Evolutionary conservation across 2,329 filamentous ascomycete genomes (phyloP).

Genomic region (Aspergillus candidus): DNA sequence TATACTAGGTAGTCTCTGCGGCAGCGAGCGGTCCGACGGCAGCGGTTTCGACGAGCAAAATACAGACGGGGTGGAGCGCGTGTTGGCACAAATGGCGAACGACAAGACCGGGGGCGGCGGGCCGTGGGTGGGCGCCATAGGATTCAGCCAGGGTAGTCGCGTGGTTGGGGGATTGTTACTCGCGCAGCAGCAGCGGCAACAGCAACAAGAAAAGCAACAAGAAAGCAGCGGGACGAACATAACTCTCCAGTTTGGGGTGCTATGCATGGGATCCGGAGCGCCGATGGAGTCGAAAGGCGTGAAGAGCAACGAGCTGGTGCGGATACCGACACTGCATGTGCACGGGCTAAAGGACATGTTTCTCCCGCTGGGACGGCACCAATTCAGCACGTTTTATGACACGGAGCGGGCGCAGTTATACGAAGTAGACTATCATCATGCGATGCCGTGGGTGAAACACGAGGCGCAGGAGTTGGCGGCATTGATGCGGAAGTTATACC

Average conservation of each 20-base stretch:
- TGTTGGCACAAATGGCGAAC: slow-evolving; percentile 14
- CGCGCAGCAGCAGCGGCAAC: slow-evolving; percentile 15
- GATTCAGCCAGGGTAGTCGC: slow-evolving; percentile 18
- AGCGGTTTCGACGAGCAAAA: slow-evolving; percentile 14
- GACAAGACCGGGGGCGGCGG: slow-evolving; percentile 2
- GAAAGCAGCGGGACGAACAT: too few relatives aligned
- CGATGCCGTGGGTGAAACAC: slow-evolving; percentile 19
- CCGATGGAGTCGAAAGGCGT: slow-evolving; percentile 16
- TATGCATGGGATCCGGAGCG: slow-evolving; percentile 15
- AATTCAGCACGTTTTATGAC: slow-evolving; percentile 13
- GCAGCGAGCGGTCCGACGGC: slow-evolving; percentile 10
- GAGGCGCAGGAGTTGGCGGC: slow-evolving; percentile 14
- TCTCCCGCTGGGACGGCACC: slow-evolving; percentile 11
- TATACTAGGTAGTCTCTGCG: background rate
- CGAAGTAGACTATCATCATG: slow-evolving; percentile 20
- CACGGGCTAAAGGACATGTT: slow-evolving; percentile 18
- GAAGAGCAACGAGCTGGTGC: background rate
- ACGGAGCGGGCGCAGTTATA: slow-evolving; percentile 5
- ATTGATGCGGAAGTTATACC: slow-evolving; percentile 10
- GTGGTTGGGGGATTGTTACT: slow-evolving; percentile 14
- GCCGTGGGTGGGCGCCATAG: slow-evolving; percentile 17
- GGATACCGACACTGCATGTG: slow-evolving; percentile 16
- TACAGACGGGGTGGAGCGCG: slow-evolving; percentile 16
- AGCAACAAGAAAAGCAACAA: background rate
- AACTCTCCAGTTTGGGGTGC: slow-evolving; percentile 13